phyloP scores from a whole-genome alignment of 108 stramenopile species.

The Nannochloropsis salina region DNA sequence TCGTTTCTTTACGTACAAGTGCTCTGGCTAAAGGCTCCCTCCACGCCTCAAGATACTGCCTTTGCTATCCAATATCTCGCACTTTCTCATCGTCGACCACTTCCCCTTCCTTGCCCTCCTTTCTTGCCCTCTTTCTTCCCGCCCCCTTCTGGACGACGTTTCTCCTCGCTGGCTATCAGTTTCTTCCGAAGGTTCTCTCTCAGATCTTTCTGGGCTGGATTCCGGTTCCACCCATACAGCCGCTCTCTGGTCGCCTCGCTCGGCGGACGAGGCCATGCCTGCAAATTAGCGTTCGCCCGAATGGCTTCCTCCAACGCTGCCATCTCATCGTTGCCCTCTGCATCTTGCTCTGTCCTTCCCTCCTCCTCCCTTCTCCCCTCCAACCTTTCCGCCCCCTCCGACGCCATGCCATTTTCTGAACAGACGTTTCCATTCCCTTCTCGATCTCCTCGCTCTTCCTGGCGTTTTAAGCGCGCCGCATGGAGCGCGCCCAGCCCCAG shows the following conservation, averaged over 20 bases:
- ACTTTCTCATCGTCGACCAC: neutral
- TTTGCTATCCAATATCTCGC: too few species aligned
- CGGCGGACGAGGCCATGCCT: neutral
- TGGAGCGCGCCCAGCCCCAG: conserved; percentile 26
- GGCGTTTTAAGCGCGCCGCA: conserved; percentile 30
- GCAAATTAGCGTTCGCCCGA: neutral
- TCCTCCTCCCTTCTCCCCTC: conserved; percentile 13
- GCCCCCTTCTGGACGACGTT: neutral
- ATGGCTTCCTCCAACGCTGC: conserved; percentile 42
- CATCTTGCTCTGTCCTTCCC: neutral
- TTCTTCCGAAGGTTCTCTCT: neutral
- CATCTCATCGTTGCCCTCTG: conserved; percentile 38
- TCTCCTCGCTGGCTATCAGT: neutral
- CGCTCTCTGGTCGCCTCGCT: neutral
- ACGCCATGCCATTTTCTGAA: neutral
- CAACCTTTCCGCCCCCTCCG: conserved; percentile 20
- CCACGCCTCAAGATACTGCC: too few species aligned
- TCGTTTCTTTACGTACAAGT: too few species aligned
- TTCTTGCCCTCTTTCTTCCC: neutral
- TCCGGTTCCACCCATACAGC: neutral
- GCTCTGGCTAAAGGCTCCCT: too few species aligned
- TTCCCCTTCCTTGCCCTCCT: neutral
- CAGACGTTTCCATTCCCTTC: conserved; percentile 19
- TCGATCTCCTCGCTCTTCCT: conserved; percentile 22
- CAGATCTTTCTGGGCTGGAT: neutral